Evolutionary conservation across 2,329 filamentous ascomycete genomes (phyloP), one percentile per base, ranked within the genome.

Genomic region (Aspergillus sergii): DNA sequence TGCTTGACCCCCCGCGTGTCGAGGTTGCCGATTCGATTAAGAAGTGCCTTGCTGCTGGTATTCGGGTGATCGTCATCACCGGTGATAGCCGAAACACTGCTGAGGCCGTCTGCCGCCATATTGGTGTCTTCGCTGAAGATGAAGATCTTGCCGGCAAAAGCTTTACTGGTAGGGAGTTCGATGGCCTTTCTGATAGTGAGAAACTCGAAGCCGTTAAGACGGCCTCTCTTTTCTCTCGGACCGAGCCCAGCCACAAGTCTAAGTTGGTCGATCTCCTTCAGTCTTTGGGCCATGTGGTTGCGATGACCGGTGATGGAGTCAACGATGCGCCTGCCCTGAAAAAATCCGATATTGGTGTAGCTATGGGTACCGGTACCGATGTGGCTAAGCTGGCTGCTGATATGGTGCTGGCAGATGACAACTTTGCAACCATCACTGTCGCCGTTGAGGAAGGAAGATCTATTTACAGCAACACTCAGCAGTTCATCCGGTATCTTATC

Each of bases 401-500:
- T 78, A 99, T 99, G 95, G 94, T 99, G 58, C 89, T 99, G 58
- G 92, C 94, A 30, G 96, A 99, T 81, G 93, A 97, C 82, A 99
- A 99, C 84, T 99, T 99, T 79, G 95, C 95, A 66, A 99, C 95
- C 4, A 99, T 99, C 70, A 92, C 97, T 78, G 85, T 93, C 61
- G 95, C 95, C 57, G 94, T 99, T 67, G 95, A 99, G 78, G 95
- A 99, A 81, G 95, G 95, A 59, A 91, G 95, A 66, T 94, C 94
- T 67, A 99, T 99, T 81, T 99, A 97, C 87, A 98, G 95, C 89
- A 99, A 99, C 85, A 99, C 95, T 7, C 95, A 99, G 78, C 95
- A 99, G 78, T 99, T 99, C 81, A 99, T 99, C 81, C 92, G 96
- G 57, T 99, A 99, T 79, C 87, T 99, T 65, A 99, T 99, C 78